Base-by-base conservation (phyloP, 176 grass and related monocot species). In the Cenchrus americanus region DNA sequence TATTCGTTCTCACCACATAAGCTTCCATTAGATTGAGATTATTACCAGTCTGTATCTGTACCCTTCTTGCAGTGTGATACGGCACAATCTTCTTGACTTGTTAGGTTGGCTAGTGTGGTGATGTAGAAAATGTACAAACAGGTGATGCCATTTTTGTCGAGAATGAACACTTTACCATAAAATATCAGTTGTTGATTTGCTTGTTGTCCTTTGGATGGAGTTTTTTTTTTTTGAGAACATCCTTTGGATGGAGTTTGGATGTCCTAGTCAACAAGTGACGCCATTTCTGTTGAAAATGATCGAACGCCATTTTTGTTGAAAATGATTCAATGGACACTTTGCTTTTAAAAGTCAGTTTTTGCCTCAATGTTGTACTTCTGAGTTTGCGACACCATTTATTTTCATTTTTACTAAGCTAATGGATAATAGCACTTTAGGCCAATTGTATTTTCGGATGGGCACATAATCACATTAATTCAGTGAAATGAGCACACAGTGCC, bases 111-210 rank as follows among this genome's bases (percentile, higher is more conserved):
- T n/a, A 53, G 43, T 61, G 62, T 48, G 52, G 23, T 14, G 71
- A 73, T 85, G 72, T 84, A 79, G 80, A 86, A 73, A 87, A 41
- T 89, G 65, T 92, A 87, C 76, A 80, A 82, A 84, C 70, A 73
- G 43, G 60, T 42, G 2, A 70, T 47, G 47, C 3, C 40, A 66
- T 47, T 83, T 75, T 66, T 83, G 42, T 42, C 81, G 12, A 49
- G 75, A 79, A 71, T 10, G 9, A 37, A 49, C 7, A 78, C 30
- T 49, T 76, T 68, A 27, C 24, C 37, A 52, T 42, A 21, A 40
- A 72, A 48, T 8, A 30, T 17, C 5, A 50, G 8, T 19, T 46
- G 21, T 22, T 59, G 30, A n/a, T 26, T 18, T 11, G 8, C 40
- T 0, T 61, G 65, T 18, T 62, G 18, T 70, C 41, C 12, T 71